Evolutionary conservation across 1,139 yeast genomes (phyloP), one percentile per base, ranked within the genome.

Genomic region (Taphrina wiesneri): DNA sequence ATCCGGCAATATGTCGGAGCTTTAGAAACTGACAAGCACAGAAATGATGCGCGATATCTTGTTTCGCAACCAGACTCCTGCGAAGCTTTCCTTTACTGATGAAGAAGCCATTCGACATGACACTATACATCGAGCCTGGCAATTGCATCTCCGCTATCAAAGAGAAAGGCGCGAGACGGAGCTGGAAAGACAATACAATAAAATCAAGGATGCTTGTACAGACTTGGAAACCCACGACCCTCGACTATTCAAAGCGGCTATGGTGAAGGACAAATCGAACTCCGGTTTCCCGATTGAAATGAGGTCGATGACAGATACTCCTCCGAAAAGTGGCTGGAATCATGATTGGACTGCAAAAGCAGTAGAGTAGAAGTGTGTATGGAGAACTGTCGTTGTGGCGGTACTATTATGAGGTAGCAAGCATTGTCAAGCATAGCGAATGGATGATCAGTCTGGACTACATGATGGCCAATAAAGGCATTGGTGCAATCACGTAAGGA

Each of bases 61-160:
- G n/a, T 60, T 60, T 32, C 64, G 64, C 15, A 60, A 60, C 30
- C 36, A 49, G 30, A 60, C 64, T 11, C 64, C 64, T 0, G 57
- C 64, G n/a, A 52, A 62, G 39, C 54, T 93, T 70, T 88, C 86
- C 72, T 80, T 91, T 52, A 83, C 90, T 69, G 80, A 84, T 43
- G 97, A 92, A 76, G 99, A 93, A 74, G 81, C 87, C 69, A 81
- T 92, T 70, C 89, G 95, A 74, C 98, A 93, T 75, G 85, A 85
- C 72, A 86, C 92, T 15, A 88, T 93, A 66, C 86, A 85, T 73
- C 86, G 85, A 68, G 97, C 97, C 6, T 93, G 97, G 97, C 78
- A 83, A 19, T 73, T 85, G 21, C 81, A 82, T 74, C 83, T 85
- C 73, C 81, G 86, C 65, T 82, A 84, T 66, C 77, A 80, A 71